A percentile compares a stretch with the other conserved stretches of the same genome.
Conservation (phyloP, 345 rosid species). For the Syzygium oleosum region DNA sequence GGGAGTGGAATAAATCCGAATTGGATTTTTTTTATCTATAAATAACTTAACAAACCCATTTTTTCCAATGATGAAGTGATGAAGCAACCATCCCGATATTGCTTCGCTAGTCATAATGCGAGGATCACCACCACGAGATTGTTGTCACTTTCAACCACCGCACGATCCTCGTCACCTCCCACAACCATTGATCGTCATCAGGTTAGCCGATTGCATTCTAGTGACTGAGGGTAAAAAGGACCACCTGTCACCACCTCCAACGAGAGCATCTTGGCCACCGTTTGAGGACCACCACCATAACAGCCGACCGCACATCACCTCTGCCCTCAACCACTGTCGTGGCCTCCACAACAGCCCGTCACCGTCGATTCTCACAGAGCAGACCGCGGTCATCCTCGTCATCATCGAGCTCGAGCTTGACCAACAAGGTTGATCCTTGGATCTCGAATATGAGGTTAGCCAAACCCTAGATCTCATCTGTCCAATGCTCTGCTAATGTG, state of each 20-base stretch:
- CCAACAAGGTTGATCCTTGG: background rate
- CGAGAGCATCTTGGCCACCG: background rate
- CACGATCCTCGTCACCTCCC: rapidly evolving
- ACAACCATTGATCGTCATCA: background rate
- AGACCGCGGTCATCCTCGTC: background rate
- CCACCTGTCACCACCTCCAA: background rate
- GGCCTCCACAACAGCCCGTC: background rate
- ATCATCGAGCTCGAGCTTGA: background rate
- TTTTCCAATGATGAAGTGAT: background rate
- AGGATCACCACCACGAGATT: background rate
- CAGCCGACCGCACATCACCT: background rate
- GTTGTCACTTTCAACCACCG: background rate
- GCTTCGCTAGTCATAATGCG: background rate
- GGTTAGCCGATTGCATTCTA: rapidly evolving
- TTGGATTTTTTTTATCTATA: background rate
- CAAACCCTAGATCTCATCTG: background rate
- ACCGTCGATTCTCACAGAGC: background rate
- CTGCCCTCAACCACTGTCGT: background rate
- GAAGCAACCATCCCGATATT: rapidly evolving
- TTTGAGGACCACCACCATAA: background rate
- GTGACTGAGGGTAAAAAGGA: background rate
- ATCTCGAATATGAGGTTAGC: background rate
- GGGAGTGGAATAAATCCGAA: rapidly evolving
- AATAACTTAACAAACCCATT: background rate
- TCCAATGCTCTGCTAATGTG: background rate